Percentiles rank a stretch among this genome's conserved stretches.
Conservation (phyloP, 2,329 filamentous ascomycete species). For the Zasmidium citrigriseum region DNA sequence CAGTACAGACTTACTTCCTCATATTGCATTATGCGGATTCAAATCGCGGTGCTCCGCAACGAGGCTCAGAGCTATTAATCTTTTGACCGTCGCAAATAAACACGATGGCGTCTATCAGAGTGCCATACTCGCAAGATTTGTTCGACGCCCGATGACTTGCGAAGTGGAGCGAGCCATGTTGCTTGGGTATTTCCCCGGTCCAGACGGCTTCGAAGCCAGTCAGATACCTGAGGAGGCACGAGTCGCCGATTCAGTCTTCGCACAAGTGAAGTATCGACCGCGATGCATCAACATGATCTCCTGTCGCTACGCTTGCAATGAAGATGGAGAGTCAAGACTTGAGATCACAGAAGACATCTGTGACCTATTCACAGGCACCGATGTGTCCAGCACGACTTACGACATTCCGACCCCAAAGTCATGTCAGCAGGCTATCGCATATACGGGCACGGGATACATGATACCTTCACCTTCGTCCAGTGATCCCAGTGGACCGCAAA, state of each 20-base stretch:
- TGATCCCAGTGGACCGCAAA: not conserved
- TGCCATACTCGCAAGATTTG: constrained; percentile 1
- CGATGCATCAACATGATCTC: constrained; percentile 9
- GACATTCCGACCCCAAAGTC: not conserved
- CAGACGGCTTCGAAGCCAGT: not conserved
- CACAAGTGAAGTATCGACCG: constrained; percentile 8
- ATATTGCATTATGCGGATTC: constrained; percentile 2
- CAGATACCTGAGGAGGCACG: constrained; percentile 3
- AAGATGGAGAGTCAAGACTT: not conserved
- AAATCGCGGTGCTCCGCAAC: constrained; percentile 4
- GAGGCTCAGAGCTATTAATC: not conserved
- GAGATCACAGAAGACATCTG: constrained; percentile 2
- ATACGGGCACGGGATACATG: not conserved
- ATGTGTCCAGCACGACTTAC: not conserved
- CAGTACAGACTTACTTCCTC: constrained; percentile 6
- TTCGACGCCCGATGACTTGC: not conserved
- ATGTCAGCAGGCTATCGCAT: not conserved
- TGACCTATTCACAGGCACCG: not conserved
- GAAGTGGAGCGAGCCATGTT: not conserved
- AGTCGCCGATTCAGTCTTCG: constrained; percentile 7
- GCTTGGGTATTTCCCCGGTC: not conserved
- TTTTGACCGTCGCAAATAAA: constrained; percentile 6
- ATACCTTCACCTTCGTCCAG: not conserved
- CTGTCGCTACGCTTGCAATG: not conserved
- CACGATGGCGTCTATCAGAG: constrained; percentile 2